Evolutionary conservation across 2,329 filamentous ascomycete species (phyloP).

Genomic region (Botrytis fragariae): DNA sequence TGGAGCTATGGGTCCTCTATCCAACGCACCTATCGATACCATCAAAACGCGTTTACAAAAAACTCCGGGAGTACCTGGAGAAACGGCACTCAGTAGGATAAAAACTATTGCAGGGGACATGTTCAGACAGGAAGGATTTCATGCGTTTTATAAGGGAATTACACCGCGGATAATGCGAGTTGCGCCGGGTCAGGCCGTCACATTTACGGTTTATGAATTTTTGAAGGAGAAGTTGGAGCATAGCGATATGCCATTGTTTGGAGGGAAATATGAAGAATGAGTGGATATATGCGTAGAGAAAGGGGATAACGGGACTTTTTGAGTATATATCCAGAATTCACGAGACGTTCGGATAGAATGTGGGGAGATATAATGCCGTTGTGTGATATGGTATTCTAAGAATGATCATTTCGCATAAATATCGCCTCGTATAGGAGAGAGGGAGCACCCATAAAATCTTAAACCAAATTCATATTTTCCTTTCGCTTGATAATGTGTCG

Average conservation of each 20-base stretch:
- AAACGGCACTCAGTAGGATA: constrained; percentile 78
- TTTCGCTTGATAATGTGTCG: background rate
- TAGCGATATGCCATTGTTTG: constrained; percentile 56
- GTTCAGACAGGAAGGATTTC: constrained; percentile 90
- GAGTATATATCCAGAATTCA: background rate
- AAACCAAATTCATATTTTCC: constrained; percentile 15
- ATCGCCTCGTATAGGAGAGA: background rate
- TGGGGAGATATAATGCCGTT: background rate
- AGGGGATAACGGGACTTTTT: background rate
- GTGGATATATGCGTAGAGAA: background rate
- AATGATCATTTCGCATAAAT: background rate
- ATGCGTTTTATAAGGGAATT: constrained; percentile 98
- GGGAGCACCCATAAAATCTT: constrained; percentile 16
- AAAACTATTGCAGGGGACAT: constrained; percentile 74
- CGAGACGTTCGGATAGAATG: background rate
- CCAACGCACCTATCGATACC: constrained; percentile 96
- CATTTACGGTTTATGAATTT: constrained; percentile 74
- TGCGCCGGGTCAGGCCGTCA: constrained; percentile 85
- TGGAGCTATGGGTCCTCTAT: constrained; percentile 92
- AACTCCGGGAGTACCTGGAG: constrained; percentile 76
- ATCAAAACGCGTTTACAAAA: constrained; percentile 97
- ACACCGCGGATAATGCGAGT: constrained; percentile 97
- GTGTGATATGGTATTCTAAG: background rate
- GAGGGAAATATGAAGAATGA: constrained; percentile 67
- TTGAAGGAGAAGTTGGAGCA: constrained; percentile 70